These are phyloP conservation scores for Halteria grandinella DNA, from an alignment of 73 alveolate genomes.

Conservation along the genomic window DNA sequence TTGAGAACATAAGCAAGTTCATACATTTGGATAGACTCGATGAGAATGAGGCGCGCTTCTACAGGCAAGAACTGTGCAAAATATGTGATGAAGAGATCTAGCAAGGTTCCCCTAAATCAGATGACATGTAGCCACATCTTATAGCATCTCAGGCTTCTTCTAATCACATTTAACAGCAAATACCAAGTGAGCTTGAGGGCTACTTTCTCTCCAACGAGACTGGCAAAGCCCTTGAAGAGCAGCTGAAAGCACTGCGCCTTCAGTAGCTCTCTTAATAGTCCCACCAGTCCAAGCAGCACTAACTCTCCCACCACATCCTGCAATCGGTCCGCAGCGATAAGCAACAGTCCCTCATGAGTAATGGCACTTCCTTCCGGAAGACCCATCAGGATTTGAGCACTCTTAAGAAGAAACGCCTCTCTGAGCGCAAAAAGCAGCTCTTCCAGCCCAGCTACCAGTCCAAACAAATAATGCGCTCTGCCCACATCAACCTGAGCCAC, in stretches of 20 bases:
- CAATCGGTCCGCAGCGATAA: too few species aligned
- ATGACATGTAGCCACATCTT: neutral
- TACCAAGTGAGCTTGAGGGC: slow-evolving; percentile 3
- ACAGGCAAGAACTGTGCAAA: slow-evolving; percentile 35
- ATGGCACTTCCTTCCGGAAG: too few species aligned
- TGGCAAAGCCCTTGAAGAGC: neutral
- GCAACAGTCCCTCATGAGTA: too few species aligned
- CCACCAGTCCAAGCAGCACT: too few species aligned
- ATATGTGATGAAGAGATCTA: slow-evolving; percentile 42
- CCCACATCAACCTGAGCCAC: neutral
- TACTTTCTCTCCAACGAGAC: neutral
- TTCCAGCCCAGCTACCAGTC: neutral
- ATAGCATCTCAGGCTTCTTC: neutral
- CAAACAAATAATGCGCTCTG: neutral
- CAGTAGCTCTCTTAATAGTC: too few species aligned
- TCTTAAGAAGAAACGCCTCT: too few species aligned
- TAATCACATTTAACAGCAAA: neutral
- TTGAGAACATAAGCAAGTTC: slow-evolving; percentile 26
- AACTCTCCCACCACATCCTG: too few species aligned
- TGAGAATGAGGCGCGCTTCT: slow-evolving; percentile 11
- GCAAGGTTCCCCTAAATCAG: neutral
- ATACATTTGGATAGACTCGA: slow-evolving; percentile 7
- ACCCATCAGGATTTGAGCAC: too few species aligned
- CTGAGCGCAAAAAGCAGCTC: neutral
- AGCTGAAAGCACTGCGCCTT: neutral